These are phyloP conservation scores for Geotrichum fermentans DNA, from an alignment of 1,139 yeast genomes.

Conservation along the genomic window DNA sequence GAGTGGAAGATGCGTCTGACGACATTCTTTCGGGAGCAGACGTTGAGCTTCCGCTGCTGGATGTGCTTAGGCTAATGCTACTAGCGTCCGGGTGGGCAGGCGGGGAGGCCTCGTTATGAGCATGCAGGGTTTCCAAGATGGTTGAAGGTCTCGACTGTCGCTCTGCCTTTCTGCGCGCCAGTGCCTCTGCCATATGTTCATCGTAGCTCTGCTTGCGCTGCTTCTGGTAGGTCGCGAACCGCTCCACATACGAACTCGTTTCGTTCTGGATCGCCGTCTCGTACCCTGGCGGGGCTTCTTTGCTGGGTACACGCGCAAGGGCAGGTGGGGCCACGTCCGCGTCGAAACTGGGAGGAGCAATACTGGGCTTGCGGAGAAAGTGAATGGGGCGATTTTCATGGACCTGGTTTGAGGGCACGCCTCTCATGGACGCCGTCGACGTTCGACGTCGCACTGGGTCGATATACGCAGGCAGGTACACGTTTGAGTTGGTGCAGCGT, in stretches of 20 bases:
- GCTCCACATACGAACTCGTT: conserved; percentile 1
- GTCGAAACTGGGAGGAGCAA: conserved; percentile 45
- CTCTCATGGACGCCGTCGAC: neutral
- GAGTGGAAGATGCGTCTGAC: neutral
- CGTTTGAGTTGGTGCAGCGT: conserved; percentile 37
- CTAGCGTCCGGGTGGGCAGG: neutral
- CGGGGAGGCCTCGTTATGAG: neutral
- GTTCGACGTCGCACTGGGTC: conserved; percentile 22
- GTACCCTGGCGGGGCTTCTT: conserved; percentile 25
- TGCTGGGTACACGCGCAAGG: conserved; percentile 19
- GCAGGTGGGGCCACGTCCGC: conserved; percentile 41
- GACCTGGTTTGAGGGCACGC: conserved; percentile 20
- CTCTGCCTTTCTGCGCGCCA: neutral
- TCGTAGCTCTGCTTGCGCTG: neutral
- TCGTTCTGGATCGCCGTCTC: conserved; percentile 11
- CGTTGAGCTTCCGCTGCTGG: neutral
- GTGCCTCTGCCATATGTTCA: neutral
- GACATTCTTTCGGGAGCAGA: neutral
- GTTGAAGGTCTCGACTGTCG: neutral
- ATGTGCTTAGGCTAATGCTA: neutral
- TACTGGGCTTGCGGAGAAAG: conserved; percentile 41
- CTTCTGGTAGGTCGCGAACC: conserved; percentile 5
- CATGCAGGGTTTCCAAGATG: neutral
- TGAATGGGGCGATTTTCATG: conserved; percentile 35
- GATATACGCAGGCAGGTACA: conserved; percentile 38